These are phyloP conservation scores for Biscutella auriculata DNA, from an alignment of 441 rosid species.

Conservation along the genomic window DNA sequence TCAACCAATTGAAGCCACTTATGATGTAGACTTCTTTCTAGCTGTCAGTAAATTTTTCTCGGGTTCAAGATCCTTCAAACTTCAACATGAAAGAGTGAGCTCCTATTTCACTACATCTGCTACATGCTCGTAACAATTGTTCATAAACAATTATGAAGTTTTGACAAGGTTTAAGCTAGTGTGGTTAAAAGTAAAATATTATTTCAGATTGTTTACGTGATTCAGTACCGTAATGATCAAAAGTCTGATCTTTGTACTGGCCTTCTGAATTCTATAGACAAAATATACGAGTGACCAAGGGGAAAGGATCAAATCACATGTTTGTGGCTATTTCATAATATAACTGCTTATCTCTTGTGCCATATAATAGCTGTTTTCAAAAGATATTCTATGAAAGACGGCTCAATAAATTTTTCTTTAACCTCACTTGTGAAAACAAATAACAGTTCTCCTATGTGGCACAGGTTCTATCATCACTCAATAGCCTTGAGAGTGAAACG, in stretches of 20 bases:
- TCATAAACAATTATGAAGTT: neutral
- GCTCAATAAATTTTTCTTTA: neutral
- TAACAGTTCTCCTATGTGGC: slow-evolving; percentile 8
- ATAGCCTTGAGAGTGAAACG: slow-evolving; percentile 53
- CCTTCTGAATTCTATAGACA: neutral
- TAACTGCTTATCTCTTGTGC: neutral
- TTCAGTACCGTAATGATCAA: neutral
- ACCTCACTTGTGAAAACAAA: neutral
- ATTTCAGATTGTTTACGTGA: neutral
- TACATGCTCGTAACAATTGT: neutral
- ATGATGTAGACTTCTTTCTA: slow-evolving; percentile 37
- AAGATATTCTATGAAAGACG: neutral
- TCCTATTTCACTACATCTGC: slow-evolving; percentile 3
- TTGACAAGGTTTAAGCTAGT: neutral
- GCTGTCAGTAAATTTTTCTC: slow-evolving; percentile 37
- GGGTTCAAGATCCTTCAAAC: slow-evolving; percentile 40
- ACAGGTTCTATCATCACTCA: slow-evolving; percentile 69
- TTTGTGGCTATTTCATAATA: slow-evolving; percentile 5
- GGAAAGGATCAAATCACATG: too few relatives aligned
- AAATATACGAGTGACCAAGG: neutral
- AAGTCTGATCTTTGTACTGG: neutral
- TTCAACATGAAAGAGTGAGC: slow-evolving; percentile 73
- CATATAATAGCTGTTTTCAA: neutral
- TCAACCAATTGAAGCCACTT: slow-evolving; percentile 52
- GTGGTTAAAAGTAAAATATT: neutral